Conservation (phyloP, 208 protist species). For the Acanthamoeba lenticulata region DNA sequence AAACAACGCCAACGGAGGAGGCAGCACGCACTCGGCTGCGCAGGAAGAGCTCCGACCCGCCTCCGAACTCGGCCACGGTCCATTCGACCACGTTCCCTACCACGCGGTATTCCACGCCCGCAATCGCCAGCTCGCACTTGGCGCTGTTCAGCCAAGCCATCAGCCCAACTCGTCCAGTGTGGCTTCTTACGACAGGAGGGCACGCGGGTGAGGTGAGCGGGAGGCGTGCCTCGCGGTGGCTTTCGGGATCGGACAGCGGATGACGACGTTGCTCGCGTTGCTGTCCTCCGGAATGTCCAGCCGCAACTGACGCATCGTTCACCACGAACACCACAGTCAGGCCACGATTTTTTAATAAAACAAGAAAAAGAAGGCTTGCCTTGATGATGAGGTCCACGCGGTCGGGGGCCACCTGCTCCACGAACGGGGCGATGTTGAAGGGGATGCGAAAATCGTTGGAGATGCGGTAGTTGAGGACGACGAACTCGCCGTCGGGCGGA, state of each 20-base stretch:
- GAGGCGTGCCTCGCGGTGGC: background rate
- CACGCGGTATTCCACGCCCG: constrained; percentile 83
- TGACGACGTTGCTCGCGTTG: constrained; percentile 74
- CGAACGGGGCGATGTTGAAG: constrained; percentile 85
- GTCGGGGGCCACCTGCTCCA: constrained; percentile 79
- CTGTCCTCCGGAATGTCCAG: constrained; percentile 52
- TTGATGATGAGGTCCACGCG: constrained; percentile 78
- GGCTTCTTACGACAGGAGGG: background rate
- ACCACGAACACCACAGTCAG: background rate
- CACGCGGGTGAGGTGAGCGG: too few relatives aligned
- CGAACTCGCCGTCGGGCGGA: constrained; percentile 90
- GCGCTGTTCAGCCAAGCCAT: background rate
- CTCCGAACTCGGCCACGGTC: constrained; percentile 89
- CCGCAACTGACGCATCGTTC: background rate
- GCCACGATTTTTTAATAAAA: background rate
- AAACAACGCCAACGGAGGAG: background rate
- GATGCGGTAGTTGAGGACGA: constrained; percentile 93
- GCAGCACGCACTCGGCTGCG: constrained; percentile 52
- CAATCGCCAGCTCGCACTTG: constrained; percentile 46
- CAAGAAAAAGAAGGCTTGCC: constrained; percentile 46
- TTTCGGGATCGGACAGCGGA: constrained; percentile 77
- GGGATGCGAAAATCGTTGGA: constrained; percentile 77
- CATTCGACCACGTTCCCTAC: constrained; percentile 87
- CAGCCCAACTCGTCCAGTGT: too few relatives aligned
- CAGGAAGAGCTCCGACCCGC: constrained; percentile 80